Evolutionary conservation across 2,329 filamentous ascomycete species (phyloP).

Genomic region (Penicillium hesseltinei): DNA sequence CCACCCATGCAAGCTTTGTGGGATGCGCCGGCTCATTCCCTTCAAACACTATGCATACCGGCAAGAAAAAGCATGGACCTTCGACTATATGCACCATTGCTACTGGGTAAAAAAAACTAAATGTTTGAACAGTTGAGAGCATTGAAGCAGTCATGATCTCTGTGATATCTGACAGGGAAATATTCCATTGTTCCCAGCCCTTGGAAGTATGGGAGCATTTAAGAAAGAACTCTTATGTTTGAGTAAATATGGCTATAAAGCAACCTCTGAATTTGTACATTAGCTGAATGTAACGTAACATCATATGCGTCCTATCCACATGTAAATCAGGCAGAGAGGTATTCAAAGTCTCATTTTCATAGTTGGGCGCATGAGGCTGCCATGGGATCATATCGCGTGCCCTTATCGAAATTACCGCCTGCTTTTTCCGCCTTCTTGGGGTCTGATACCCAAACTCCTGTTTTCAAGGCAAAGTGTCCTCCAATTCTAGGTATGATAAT

Average conservation of each 20-base stretch:
- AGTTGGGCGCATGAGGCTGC: slow-evolving; percentile 12
- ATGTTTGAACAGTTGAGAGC: neutral
- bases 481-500: neutral
- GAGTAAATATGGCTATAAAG: neutral
- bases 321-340: neutral
- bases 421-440: slow-evolving; percentile 11
- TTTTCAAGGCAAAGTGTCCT: too few species aligned
- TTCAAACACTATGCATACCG: neutral
- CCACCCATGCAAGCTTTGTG: neutral
- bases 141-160: neutral
- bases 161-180: neutral
- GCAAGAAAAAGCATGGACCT: neutral
- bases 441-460: neutral
- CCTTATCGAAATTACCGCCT: slow-evolving; percentile 5
- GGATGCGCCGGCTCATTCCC: neutral
- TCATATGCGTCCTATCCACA: neutral
- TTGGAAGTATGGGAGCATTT: neutral
- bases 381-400: slow-evolving; percentile 20
- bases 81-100: neutral
- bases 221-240: neutral
- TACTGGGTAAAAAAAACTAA: neutral
- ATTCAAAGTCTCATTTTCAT: neutral
- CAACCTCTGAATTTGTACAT: neutral
- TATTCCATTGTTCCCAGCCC: neutral
- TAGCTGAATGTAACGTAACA: slow-evolving; percentile 5